These are phyloP conservation scores for Penicillium desertorum DNA, from an alignment of 495 filamentous ascomycete species.

Conservation along the genomic window DNA sequence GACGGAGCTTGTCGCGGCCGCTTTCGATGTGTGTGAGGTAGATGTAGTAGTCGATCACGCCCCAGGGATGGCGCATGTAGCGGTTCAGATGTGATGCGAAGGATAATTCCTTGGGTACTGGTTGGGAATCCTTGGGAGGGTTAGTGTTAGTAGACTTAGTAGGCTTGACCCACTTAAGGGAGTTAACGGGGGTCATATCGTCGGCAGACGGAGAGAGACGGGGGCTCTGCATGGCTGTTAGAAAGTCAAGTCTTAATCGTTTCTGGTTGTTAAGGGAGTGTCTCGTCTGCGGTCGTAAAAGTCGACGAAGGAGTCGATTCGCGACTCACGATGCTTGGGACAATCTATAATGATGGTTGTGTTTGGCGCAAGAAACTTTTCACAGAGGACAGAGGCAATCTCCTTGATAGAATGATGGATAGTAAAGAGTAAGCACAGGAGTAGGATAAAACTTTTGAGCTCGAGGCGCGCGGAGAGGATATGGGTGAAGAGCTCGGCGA, in stretches of 20 bases:
- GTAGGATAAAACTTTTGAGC: neutral
- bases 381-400: neutral
- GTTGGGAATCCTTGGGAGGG: neutral
- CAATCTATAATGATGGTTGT: neutral
- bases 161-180: too few species aligned
- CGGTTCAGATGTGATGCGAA: neutral
- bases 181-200: neutral
- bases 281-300: neutral
- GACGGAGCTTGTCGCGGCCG: conserved; percentile 11
- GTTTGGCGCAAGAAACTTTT: neutral
- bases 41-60: conserved; percentile 38
- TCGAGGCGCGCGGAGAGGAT: neutral
- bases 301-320: conserved; percentile 1
- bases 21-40: conserved; percentile 32
- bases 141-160: neutral
- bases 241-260: neutral
- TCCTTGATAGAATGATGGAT: neutral
- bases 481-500: neutral
- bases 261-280: neutral
- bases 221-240: conserved; percentile 7
- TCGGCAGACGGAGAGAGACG: neutral
- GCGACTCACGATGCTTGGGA: neutral
- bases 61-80: conserved; percentile 29
- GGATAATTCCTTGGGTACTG: neutral
- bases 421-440: neutral